Percentiles rank a stretch among this genome's conserved stretches.
Conservation (phyloP, 2,329 filamentous ascomycete species). For the Penicillium sp. region DNA sequence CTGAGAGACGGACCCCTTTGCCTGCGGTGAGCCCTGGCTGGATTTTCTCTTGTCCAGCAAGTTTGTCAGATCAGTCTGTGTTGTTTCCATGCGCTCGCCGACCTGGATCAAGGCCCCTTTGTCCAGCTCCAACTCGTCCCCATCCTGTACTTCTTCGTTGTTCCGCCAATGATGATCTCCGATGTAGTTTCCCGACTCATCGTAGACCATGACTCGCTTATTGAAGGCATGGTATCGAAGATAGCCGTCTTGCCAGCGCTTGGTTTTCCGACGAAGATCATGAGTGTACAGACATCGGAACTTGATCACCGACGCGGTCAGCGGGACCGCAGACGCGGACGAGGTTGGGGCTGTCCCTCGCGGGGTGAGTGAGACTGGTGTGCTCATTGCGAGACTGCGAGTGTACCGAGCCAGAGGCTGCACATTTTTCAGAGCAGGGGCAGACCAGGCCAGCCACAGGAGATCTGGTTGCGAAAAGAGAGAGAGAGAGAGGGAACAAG, state of each 20-base stretch:
- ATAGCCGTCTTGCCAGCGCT: constrained; percentile 88
- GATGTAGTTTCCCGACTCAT: constrained; percentile 70
- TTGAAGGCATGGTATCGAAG: constrained; percentile 89
- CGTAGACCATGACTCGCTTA: constrained; percentile 83
- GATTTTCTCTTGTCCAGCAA: constrained; percentile 63
- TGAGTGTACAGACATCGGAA: constrained; percentile 82
- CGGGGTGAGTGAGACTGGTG: constrained; percentile 17
- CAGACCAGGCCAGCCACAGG: background rate
- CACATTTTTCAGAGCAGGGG: background rate
- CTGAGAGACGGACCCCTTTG: constrained; percentile 31
- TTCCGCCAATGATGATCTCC: constrained; percentile 79
- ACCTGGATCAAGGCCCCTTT: constrained; percentile 74
- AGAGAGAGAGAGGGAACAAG: too few species aligned
- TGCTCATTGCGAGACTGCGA: constrained; percentile 17
- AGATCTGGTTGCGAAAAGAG: too few species aligned
- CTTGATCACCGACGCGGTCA: constrained; percentile 70
- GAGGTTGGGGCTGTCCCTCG: constrained; percentile 34
- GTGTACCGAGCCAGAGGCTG: background rate
- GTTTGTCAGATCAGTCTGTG: constrained; percentile 70
- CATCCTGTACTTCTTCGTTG: constrained; percentile 63
- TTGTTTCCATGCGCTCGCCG: constrained; percentile 63
- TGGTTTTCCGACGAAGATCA: constrained; percentile 78
- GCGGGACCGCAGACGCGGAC: constrained; percentile 46
- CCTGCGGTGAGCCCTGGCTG: constrained; percentile 25
- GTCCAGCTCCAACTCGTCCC: constrained; percentile 76